These are phyloP conservation scores for Hanseniaspora taiwanica DNA, from an alignment of 805 yeast genomes.

Conservation along the genomic window DNA sequence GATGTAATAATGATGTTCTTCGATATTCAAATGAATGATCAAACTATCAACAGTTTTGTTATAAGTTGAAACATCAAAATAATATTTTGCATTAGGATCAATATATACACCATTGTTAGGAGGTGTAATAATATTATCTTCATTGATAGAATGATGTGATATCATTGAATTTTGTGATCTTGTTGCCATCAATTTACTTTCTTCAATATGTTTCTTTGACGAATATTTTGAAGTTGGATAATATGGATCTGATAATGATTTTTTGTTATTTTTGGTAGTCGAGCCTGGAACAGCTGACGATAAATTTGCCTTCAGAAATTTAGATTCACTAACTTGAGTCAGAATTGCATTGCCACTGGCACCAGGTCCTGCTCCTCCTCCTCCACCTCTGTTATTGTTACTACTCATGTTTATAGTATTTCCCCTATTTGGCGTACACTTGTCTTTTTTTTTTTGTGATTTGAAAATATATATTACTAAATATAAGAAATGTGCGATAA, in stretches of 20 bases:
- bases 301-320: not conserved
- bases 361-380: too few relatives aligned
- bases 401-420: too few relatives aligned
- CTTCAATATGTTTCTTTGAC: not conserved
- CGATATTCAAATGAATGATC: slow-evolving; percentile 60
- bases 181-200: slow-evolving; percentile 1
- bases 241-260: not conserved
- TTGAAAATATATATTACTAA: too few relatives aligned
- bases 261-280: too few relatives aligned
- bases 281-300: not conserved
- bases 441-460: too few relatives aligned
- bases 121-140: not conserved
- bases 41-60: slow-evolving; percentile 22
- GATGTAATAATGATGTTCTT: slow-evolving; percentile 62
- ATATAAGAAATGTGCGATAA: too few relatives aligned
- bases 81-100: slow-evolving; percentile 5
- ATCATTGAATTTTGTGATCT: not conserved
- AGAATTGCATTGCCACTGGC: not conserved
- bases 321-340: not conserved
- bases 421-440: too few relatives aligned
- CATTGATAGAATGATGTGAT: not conserved
- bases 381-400: too few relatives aligned
- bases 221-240: not conserved
- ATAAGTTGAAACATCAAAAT: slow-evolving; percentile 3
- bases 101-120: not conserved